Base-by-base conservation (phyloP, 2,329 filamentous ascomycete genomes). In the Penicillium capsulatum region DNA sequence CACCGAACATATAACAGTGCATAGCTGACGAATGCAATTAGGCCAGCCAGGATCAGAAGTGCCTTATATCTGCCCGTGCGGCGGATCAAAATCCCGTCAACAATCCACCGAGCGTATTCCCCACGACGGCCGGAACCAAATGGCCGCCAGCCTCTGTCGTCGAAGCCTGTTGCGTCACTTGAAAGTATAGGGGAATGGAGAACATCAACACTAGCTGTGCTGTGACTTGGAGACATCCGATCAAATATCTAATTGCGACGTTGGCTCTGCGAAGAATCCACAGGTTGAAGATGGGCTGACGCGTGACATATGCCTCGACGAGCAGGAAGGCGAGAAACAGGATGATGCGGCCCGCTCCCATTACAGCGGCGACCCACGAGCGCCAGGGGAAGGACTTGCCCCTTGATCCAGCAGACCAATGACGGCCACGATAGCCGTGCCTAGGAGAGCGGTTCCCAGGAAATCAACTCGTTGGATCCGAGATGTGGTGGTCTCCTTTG, bases 141-240 rank as follows among this genome's bases (percentile, higher is more conserved):
- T 85, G 79, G 0, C 75, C 66, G 2, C 74, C 74, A 0, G 82
- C 80, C 1, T 68, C 63, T 0, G 81, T 79, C 31, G 75, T 79
- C 0, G 76, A 79, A 2, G 72, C 73, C 1, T 70, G 65, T 4
- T 74, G 65, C 0, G 81, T 81, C 1, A 83, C 74, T 41, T 84
- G 79, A 47, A 86, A 87, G 61, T 86, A 86, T 0, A 86, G 61
- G 0, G 83, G 83, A 0, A 86, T 74, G 0, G 75, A 73, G 38
- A 80, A 81, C 76, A 85, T 80, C 55, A 81, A 69, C 63, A 71
- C 74, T 6, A 79, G 59, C 51, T 86, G 83, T 0, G 79, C 76
- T 1, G 72, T 70, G 1, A 68, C 63, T 45, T 84, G 80, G 0
- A 76, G 62, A 2, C 67, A 64, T 15, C 71, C 67, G 26, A 81